Conservation (phyloP, 768 basidiomycete genomes). For the Rhizopogon sp. region DNA sequence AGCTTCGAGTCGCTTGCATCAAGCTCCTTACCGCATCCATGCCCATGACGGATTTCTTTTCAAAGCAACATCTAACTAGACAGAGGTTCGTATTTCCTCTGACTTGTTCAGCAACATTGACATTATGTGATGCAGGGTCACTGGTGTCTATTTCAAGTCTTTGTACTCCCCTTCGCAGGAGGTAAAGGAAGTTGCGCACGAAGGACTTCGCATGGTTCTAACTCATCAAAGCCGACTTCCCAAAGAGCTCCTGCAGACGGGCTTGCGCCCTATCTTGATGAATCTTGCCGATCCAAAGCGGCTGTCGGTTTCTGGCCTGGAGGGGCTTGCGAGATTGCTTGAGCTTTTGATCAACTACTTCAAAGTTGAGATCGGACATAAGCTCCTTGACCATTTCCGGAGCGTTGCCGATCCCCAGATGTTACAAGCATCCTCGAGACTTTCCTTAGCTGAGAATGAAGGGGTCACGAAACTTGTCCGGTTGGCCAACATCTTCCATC, state of each 20-base stretch:
- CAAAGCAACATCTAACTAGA: constrained; percentile 76
- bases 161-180: constrained; percentile 88
- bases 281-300: constrained; percentile 96
- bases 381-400: constrained; percentile 93
- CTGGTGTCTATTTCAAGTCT: constrained; percentile 96
- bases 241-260: constrained; percentile 92
- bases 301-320: constrained; percentile 85
- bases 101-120: background rate
- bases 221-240: constrained; percentile 88
- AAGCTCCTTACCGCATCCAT: constrained; percentile 90
- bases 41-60: constrained; percentile 91
- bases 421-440: constrained; percentile 71
- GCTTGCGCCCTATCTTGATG: constrained; percentile 93
- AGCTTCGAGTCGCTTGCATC: constrained; percentile 91
- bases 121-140: constrained; percentile 54
- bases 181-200: constrained; percentile 93
- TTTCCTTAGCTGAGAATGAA: constrained; percentile 82
- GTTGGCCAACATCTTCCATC: constrained; percentile 96
- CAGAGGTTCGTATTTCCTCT: constrained; percentile 54
- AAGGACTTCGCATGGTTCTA: constrained; percentile 85
- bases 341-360: constrained; percentile 98
- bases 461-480: constrained; percentile 90
- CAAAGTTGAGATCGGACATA: constrained; percentile 98
- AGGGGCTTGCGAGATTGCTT: constrained; percentile 89
- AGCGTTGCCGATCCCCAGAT: constrained; percentile 87